phyloP scores from a whole-genome alignment of 2,329 filamentous ascomycete species.

The Eutypella sp. region DNA sequence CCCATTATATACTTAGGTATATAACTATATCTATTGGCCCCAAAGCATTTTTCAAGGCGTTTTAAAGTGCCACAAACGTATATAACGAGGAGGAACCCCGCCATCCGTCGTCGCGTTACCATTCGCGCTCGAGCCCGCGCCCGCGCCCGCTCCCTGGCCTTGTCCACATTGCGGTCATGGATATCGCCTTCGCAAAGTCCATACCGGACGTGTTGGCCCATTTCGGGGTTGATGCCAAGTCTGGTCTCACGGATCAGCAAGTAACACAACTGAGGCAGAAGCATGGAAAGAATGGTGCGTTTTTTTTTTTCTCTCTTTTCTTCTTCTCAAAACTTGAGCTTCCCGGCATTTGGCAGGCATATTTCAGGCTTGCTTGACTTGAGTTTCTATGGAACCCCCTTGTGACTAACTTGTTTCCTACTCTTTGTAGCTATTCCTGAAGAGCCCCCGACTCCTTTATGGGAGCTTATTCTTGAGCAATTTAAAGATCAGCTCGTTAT shows the following conservation, averaged over 20 bases:
- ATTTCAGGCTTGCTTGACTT: neutral
- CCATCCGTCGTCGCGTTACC: no score
- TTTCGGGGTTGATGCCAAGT: constrained; percentile 50
- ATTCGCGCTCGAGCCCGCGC: no score
- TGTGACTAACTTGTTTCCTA: neutral
- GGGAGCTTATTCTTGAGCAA: constrained; percentile 95
- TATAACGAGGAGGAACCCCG: no score
- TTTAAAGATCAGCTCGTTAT: constrained; percentile 99
- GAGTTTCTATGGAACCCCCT: neutral
- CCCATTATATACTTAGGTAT: neutral
- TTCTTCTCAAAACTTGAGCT: constrained; percentile 14
- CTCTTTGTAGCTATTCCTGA: constrained; percentile 58
- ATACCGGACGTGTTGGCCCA: constrained; percentile 53
- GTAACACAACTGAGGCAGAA: constrained; percentile 50
- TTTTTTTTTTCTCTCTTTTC: constrained; percentile 1
- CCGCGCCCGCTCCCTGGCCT: constrained; percentile 9
- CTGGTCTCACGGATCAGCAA: constrained; percentile 56
- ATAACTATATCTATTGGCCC: neutral
- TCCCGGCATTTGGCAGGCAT: constrained; percentile 2
- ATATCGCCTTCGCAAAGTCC: constrained; percentile 56
- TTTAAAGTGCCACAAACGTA: no score
- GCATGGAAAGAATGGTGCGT: constrained; percentile 62
- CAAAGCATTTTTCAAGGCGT: neutral
- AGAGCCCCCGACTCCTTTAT: constrained; percentile 91
- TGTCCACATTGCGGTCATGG: constrained; percentile 40